Evolutionary conservation across 768 basidiomycete species (phyloP), one percentile per base, ranked within the genome.

Genomic region (Suillus clintonianus): DNA sequence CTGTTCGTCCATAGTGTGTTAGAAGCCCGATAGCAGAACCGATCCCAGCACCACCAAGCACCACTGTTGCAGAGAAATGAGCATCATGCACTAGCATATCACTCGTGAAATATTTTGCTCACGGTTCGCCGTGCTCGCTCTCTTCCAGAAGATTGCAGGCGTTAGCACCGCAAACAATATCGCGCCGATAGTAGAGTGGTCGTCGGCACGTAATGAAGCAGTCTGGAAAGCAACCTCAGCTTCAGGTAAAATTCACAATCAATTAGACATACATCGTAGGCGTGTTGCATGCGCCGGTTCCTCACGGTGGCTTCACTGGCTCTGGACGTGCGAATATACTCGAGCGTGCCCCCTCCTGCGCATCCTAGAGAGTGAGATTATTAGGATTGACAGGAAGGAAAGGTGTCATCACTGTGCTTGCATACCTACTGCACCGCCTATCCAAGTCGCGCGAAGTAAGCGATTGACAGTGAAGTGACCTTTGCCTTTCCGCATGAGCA

Each of bases 141-240:
- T 82, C 56, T 84, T 92, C 90, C 90, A 94, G 57, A 93, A 80
- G 34, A 92, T 59, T 3, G 90, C 89, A 4, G 92, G 89, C 5
- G 82, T 84, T 3, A 93, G 71, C 15, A 89, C 83, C 17, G 84
- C 85, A 62, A 81, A 83, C 24, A 94, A 74, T 54, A 93, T 69
- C 22, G 82, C 82, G 30, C 92, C 92, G 53, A 94, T 90, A 2
- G 86, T 91, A 24, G 90, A 83, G 70, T 91, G 88, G 72, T 94
- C 92, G 61, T 92, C 86, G 54, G 83, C 81, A 66, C 91, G 80
- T 59, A 91, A 74, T 24, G 84, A 81, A 47, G 79, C 77, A 15
- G 81, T 83, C 90, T 92, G 56, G 17, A 57, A 54, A 59, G 62
- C 30, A 47, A 24, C n/a, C 34, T 71, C 8, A 64, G 66, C 11